Evolutionary conservation across 495 filamentous ascomycete species (phyloP).

Genomic region (Pyronema omphalodes): DNA sequence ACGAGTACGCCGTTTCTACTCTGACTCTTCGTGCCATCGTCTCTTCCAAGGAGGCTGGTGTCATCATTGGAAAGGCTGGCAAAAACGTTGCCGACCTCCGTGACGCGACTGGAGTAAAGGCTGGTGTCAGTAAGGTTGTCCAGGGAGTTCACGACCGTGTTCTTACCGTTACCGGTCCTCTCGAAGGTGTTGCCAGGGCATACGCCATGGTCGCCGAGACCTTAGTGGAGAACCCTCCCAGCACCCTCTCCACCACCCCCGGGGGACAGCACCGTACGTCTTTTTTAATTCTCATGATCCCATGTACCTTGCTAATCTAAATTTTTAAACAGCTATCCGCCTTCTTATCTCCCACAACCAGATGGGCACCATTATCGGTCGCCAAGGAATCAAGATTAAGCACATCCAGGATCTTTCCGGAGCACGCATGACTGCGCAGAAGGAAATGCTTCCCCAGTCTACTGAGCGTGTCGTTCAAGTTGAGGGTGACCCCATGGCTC

Average conservation of each 20-base stretch:
- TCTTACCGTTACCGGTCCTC: slow-evolving; percentile 74
- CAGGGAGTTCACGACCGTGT: slow-evolving; percentile 94
- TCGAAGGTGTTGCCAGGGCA: slow-evolving; percentile 71
- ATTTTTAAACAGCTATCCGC: slow-evolving; percentile 52
- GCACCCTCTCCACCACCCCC: slow-evolving; percentile 8
- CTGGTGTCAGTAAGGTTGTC: slow-evolving; percentile 96
- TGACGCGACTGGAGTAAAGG: slow-evolving; percentile 92
- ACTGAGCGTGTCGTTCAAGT: slow-evolving; percentile 98
- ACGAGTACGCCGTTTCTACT: slow-evolving; percentile 81
- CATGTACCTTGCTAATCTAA: background rate
- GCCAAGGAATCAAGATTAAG: slow-evolving; percentile 94
- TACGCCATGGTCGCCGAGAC: slow-evolving; percentile 86
- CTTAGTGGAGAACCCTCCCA: slow-evolving; percentile 74
- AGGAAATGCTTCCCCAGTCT: slow-evolving; percentile 97
- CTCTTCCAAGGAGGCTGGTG: slow-evolving; percentile 91
- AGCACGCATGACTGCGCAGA: slow-evolving; percentile 96
- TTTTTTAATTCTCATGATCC: background rate
- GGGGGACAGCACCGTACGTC: slow-evolving; percentile 74
- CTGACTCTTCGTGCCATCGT: slow-evolving; percentile 93
- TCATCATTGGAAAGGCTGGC: slow-evolving; percentile 95
- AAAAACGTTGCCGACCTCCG: slow-evolving; percentile 96
- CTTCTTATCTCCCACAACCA: slow-evolving; percentile 98
- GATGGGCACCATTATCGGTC: slow-evolving; percentile 98
- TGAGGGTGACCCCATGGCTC: slow-evolving; percentile 77
- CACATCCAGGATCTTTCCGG: slow-evolving; percentile 94